Evolutionary conservation across 1,139 yeast genomes (phyloP), one percentile per base, ranked within the genome.

Genomic region (Suhomyces panamericanus): DNA sequence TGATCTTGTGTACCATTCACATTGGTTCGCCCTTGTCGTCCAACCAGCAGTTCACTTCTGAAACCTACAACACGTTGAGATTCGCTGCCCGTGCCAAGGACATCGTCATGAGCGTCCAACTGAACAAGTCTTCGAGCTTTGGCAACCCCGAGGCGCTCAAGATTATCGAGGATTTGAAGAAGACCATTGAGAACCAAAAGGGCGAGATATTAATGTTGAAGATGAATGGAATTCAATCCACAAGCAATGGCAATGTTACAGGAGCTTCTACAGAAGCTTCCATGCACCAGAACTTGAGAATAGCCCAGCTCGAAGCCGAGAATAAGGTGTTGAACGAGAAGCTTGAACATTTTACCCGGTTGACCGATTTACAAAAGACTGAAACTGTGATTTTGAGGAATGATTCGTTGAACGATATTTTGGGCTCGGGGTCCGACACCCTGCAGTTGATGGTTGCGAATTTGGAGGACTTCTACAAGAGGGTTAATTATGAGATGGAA

Each of bases 21-120:
- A 70, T 87, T 50, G 81, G 85, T 2, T 60, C 73, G 6, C 50
- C 52, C 11, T 51, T 47, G 27, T 53, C 58, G 9, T 43, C 50
- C 9, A 69, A 60, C 46, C 73, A 73, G 15, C 75, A 68, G 37
- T 77, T 85, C 3, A 70, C 78, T 13, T 77, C 88, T 0, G 98
- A 93, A 60, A 89, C 98, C 0, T 75, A 85, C 41, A 89, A 89
- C 58, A 91, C 98, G 0, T 72, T 93, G 30, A 69, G 98, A 46
- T 93, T 91, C 69, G 98, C 97, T 0, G 89, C 96, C 0, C 73
- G 97, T 49, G 98, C 98, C 1, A 91, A 90, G 58, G 90, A 90
- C 61, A 83, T 90, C 42, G 76, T 82, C 10, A 77, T 90, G 52
- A 77, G 75, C 46, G 96, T 88, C 7, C 78, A 78, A 48, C 80